These are phyloP conservation scores for Tricholoma sp. DNA, from an alignment of 768 basidiomycete species.

Conservation along the genomic window DNA sequence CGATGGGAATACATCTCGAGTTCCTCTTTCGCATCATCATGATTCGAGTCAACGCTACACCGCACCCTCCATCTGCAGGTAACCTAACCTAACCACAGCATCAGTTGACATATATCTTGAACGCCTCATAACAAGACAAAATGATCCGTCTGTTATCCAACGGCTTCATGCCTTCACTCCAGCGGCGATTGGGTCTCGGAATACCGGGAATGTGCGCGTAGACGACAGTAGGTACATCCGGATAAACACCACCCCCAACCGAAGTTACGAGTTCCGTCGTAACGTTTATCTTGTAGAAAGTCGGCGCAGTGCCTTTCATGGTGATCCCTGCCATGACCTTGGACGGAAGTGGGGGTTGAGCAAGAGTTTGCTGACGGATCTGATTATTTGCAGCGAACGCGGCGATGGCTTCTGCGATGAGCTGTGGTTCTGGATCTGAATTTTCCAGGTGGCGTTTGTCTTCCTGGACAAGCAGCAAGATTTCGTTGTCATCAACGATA, in stretches of 20 bases:
- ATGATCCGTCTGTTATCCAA: constrained; percentile 22
- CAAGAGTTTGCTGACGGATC: constrained; percentile 7
- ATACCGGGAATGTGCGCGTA: constrained; percentile 14
- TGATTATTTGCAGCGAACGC: constrained; percentile 17
- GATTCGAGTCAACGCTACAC: neutral
- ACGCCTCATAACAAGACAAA: constrained; percentile 27
- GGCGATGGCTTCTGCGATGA: neutral
- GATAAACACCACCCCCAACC: constrained; percentile 11
- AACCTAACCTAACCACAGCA: too few relatives aligned
- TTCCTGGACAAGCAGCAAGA: constrained; percentile 20
- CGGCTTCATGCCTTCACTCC: constrained; percentile 26
- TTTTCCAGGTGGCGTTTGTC: constrained; percentile 1
- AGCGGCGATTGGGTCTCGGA: constrained; percentile 6
- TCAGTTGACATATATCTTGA: constrained; percentile 15
- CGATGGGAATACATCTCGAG: neutral
- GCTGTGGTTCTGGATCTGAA: neutral
- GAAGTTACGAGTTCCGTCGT: too few relatives aligned
- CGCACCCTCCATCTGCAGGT: too few relatives aligned
- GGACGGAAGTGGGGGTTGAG: neutral
- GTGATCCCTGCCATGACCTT: constrained; percentile 8
- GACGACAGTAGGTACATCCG: constrained; percentile 16
- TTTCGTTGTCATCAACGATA: constrained; percentile 20
- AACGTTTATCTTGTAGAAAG: too few relatives aligned
- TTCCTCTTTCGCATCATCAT: neutral
- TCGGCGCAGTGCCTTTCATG: too few relatives aligned